Evolutionary conservation across 2,329 filamentous ascomycete genomes (phyloP).

Genomic region (Esteya vermicola): DNA sequence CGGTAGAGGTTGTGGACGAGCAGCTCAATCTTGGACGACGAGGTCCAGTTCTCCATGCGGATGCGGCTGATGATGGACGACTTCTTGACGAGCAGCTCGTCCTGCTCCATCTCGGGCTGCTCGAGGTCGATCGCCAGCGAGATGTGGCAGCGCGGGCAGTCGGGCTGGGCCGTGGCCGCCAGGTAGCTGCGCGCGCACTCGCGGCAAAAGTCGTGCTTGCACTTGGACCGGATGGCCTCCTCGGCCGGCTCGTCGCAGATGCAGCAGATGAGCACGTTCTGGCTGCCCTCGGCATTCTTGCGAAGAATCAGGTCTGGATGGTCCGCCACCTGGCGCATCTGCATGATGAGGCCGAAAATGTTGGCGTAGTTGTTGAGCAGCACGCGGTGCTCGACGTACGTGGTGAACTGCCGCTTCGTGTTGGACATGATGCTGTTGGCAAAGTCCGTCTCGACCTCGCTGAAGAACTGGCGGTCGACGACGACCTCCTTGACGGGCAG

Average conservation of each 20-base stretch:
- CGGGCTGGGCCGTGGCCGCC: slow-evolving; percentile 58
- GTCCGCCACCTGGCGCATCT: slow-evolving; percentile 96
- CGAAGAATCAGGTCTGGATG: slow-evolving; percentile 90
- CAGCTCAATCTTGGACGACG: slow-evolving; percentile 94
- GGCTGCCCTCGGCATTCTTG: slow-evolving; percentile 71
- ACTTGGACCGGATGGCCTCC: slow-evolving; percentile 82
- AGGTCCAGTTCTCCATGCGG: slow-evolving; percentile 98
- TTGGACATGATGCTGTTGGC: slow-evolving; percentile 92
- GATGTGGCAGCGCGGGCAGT: slow-evolving; percentile 89
- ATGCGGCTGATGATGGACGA: slow-evolving; percentile 97
- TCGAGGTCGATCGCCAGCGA: slow-evolving; percentile 81
- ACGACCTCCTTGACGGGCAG: slow-evolving; percentile 88
- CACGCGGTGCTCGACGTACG: slow-evolving; percentile 86
- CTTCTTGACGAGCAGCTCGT: slow-evolving; percentile 77
- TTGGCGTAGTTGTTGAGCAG: slow-evolving; percentile 97
- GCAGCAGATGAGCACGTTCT: slow-evolving; percentile 82
- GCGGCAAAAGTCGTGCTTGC: slow-evolving; percentile 85
- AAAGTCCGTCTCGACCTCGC: slow-evolving; percentile 91
- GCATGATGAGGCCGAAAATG: slow-evolving; percentile 97
- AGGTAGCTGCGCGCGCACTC: slow-evolving; percentile 70
- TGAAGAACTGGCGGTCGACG: slow-evolving; percentile 90
- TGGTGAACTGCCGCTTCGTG: slow-evolving; percentile 78
- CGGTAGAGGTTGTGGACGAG: slow-evolving; percentile 89
- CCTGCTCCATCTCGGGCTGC: slow-evolving; percentile 88
- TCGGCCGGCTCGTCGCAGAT: slow-evolving; percentile 96